These are phyloP conservation scores for Trichosporon sp. DNA, from an alignment of 1,284 basidiomycete genomes.

Conservation along the genomic window DNA sequence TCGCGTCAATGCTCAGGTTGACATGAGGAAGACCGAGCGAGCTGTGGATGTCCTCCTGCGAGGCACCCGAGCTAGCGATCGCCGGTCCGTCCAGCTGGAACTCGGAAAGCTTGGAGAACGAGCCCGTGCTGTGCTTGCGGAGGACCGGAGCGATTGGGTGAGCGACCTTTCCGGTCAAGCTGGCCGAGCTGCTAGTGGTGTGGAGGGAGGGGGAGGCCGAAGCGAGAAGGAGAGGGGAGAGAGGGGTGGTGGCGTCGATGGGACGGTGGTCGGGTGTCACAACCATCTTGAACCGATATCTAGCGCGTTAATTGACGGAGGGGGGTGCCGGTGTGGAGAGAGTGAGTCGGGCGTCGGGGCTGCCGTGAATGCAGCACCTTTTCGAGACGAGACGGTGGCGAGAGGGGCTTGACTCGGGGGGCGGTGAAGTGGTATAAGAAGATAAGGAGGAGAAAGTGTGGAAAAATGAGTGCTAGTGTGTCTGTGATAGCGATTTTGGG, in stretches of 20 bases:
- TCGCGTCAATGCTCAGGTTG: slow-evolving; percentile 66
- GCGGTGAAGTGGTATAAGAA: neutral
- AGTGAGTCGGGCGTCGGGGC: neutral
- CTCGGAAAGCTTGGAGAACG: slow-evolving; percentile 53
- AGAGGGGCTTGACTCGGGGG: neutral
- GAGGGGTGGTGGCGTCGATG: slow-evolving; percentile 28
- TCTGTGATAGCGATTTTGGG: slow-evolving; percentile 1
- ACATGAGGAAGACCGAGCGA: slow-evolving; percentile 65
- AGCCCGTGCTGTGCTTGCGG: slow-evolving; percentile 44
- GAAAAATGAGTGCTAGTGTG: neutral
- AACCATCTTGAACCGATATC: slow-evolving; percentile 32
- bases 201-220: slow-evolving; percentile 2
- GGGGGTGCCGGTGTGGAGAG: neutral
- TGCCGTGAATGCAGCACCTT: neutral
- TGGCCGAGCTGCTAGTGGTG: neutral
- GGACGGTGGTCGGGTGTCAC: slow-evolving; percentile 34
- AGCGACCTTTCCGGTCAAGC: slow-evolving; percentile 14
- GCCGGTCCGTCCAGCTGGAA: slow-evolving; percentile 47
- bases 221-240: slow-evolving; percentile 35
- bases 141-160: slow-evolving; percentile 33
- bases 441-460: neutral
- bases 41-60: slow-evolving; percentile 56
- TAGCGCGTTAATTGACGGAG: neutral
- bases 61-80: slow-evolving; percentile 22
- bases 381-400: neutral